phyloP scores from a whole-genome alignment of 2,329 filamentous ascomycete species.

The Colletotrichum tanaceti region DNA sequence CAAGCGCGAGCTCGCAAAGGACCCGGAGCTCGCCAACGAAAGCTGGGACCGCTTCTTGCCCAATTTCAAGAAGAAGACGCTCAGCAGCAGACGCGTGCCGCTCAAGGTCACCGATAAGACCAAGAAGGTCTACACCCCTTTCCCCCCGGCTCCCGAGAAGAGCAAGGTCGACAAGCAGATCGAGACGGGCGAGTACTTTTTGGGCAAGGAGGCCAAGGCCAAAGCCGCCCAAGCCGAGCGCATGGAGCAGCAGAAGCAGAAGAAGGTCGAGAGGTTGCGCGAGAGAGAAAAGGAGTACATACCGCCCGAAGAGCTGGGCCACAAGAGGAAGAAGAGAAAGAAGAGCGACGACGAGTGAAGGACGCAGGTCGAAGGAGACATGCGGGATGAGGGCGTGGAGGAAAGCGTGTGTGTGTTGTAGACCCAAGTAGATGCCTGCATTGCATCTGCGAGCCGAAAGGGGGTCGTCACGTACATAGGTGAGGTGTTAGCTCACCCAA shows the following conservation, averaged over 20 bases:
- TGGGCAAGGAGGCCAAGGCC: conserved; percentile 93
- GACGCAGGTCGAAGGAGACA: not conserved
- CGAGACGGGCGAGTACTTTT: conserved; percentile 96
- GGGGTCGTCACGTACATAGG: conserved; percentile 21
- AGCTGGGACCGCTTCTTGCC: conserved; percentile 97
- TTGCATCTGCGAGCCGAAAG: conserved; percentile 16
- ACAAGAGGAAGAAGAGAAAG: conserved; percentile 73
- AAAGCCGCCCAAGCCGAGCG: conserved; percentile 82
- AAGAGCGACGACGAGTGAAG: conserved; percentile 54
- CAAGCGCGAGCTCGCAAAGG: conserved; percentile 89
- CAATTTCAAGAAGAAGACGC: conserved; percentile 94
- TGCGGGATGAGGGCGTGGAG: not conserved
- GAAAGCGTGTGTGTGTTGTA: conserved; percentile 9
- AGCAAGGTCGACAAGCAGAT: conserved; percentile 99
- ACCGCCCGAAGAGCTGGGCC: conserved; percentile 80
- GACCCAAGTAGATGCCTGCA: conserved; percentile 12
- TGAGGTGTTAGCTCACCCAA: conserved; percentile 35
- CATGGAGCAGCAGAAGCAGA: conserved; percentile 84
- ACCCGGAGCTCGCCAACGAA: conserved; percentile 85
- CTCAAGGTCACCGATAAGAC: conserved; percentile 90
- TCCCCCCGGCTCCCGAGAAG: conserved; percentile 97
- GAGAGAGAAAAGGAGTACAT: conserved; percentile 89
- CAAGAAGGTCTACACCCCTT: conserved; percentile 96
- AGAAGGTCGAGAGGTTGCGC: conserved; percentile 88
- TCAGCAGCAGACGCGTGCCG: conserved; percentile 85